phyloP scores from a whole-genome alignment of 2,329 filamentous ascomycete genomes.

The Beauveria sp. region DNA sequence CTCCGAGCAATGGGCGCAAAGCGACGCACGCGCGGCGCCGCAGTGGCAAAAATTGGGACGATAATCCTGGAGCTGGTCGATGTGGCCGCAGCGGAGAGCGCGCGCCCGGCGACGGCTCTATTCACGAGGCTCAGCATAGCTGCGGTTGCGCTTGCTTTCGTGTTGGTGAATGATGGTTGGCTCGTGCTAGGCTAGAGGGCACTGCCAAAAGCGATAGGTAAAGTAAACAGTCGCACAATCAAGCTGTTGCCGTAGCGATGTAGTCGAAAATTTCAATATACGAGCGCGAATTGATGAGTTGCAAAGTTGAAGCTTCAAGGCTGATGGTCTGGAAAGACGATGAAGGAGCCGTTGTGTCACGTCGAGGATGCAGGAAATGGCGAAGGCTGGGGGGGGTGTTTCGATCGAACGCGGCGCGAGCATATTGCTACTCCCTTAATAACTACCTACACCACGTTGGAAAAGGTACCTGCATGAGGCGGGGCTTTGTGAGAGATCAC shows the following conservation, averaged over 20 bases:
- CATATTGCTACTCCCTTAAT: conserved; percentile 2
- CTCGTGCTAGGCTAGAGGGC: neutral
- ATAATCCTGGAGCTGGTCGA: conserved; percentile 18
- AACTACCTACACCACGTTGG: neutral
- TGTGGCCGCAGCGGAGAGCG: conserved; percentile 14
- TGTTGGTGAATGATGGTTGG: neutral
- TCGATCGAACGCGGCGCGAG: conserved; percentile 10
- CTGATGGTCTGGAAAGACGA: neutral
- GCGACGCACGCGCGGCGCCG: conserved; percentile 15
- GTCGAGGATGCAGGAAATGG: conserved; percentile 8
- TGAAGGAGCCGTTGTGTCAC: neutral
- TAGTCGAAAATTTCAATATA: neutral
- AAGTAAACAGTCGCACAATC: conserved; percentile 1
- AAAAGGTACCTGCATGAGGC: conserved; percentile 3
- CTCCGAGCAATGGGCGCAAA: conserved; percentile 18
- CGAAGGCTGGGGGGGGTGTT: conserved; percentile 8
- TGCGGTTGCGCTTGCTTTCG: neutral
- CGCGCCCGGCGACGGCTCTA: conserved; percentile 31
- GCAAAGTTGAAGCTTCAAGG: too few relatives aligned
- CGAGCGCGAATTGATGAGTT: neutral
- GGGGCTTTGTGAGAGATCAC: neutral
- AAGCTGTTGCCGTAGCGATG: neutral
- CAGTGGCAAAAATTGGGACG: conserved; percentile 14
- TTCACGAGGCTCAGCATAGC: conserved; percentile 36
- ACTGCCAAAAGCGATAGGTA: neutral